Base-by-base conservation (phyloP, 345 rosid species). In the Litchi chinensis region DNA sequence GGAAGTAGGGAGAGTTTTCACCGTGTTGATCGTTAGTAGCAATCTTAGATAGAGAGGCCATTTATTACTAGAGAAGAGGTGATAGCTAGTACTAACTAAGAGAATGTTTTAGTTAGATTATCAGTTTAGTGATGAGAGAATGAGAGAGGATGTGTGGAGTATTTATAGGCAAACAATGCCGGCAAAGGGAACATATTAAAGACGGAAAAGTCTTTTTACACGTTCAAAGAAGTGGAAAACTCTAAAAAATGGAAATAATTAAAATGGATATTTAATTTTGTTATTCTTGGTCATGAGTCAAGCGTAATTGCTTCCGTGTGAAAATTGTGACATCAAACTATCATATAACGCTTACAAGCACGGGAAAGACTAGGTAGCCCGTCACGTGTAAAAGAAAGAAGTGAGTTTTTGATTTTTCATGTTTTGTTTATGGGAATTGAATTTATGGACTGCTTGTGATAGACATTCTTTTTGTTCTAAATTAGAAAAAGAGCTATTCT, bases 1-100 rank as follows among this genome's bases (percentile, higher is more conserved):
- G 87, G 46, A 95, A 95, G 67, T 95, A 95, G 0, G 92, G 90
- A 0, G 97, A 90, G 26, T 93, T 77, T 79, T 95, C 98, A 0
- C 98, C 96, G 48, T 95, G 97, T 39, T 84, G 37, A 4, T 87
- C 85, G 62, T 71, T 86, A 0, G 89, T 88, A 10, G 97, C 96
- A 62, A 93, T 88, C 68, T 65, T 84, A 3, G 97, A 93, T 80
- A 93, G 76, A 72, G 89, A 8, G 32, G 32, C 78, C 78, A 75
- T 75, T 41, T 9, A 54, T 5, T n/a, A 54, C 59, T 54, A 54
- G 59, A 5, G n/a, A 1, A n/a, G 16, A 54, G 1, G 37, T 16
- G 5, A 2, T 16, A 54, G 59, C 37, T 54, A 54, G 16, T 16
- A 54, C 8, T 5, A 5, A 32, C 2, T 32, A 32, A 32, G 21